phyloP scores from a whole-genome alignment of 306 rosid genomes.

The Prunus mongolica region DNA sequence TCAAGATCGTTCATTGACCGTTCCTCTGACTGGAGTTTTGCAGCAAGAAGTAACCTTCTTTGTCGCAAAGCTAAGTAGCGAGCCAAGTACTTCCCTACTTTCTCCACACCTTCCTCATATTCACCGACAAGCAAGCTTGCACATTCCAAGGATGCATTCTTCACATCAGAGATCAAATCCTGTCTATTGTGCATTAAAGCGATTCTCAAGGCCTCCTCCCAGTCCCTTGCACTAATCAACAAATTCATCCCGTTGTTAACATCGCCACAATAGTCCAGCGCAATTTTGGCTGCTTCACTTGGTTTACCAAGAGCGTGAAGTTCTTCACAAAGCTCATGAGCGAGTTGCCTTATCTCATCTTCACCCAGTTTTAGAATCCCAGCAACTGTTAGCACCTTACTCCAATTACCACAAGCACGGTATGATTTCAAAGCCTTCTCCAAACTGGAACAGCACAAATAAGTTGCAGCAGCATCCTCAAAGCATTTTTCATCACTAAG shows the following conservation, averaged over 20 bases:
- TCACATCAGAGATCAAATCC: conserved; percentile 61
- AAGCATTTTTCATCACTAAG: conserved; percentile 64
- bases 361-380: conserved; percentile 72
- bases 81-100: conserved; percentile 89
- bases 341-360: conserved; percentile 60
- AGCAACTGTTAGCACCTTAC: conserved; percentile 78
- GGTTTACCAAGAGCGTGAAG: conserved; percentile 97
- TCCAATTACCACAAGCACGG: conserved; percentile 78
- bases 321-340: conserved; percentile 91
- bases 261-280: conserved; percentile 81
- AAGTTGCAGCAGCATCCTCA: conserved; percentile 83
- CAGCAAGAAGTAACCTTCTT: conserved; percentile 87
- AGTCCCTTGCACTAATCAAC: conserved; percentile 63
- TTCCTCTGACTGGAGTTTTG: conserved; percentile 78
- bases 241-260: conserved; percentile 46
- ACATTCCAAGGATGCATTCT: conserved; percentile 77
- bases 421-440: conserved; percentile 86
- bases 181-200: conserved; percentile 66
- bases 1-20: conserved; percentile 61
- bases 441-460: conserved; percentile 69
- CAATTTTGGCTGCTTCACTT: conserved; percentile 89
- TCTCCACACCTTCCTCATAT: conserved; percentile 84
- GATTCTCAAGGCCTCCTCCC: conserved; percentile 91
- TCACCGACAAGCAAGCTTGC: conserved; percentile 60
- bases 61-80: conserved; percentile 95